These are phyloP conservation scores for Fusarium napiforme DNA, from an alignment of 2,329 filamentous ascomycete genomes.

Conservation along the genomic window DNA sequence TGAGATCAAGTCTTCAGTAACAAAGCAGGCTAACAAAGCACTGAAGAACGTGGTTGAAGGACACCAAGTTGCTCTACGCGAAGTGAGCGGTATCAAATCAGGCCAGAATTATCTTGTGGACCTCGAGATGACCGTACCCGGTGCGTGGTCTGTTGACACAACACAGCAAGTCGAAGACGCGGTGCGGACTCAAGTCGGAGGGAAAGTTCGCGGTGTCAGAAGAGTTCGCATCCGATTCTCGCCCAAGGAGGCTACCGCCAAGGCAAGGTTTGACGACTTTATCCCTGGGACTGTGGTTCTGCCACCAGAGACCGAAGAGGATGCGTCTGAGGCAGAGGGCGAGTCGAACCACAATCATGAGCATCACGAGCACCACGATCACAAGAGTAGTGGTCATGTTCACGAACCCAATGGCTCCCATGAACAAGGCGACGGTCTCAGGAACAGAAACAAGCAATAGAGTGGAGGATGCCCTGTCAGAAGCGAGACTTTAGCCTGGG, in stretches of 20 bases:
- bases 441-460: conserved; percentile 48
- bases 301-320: conserved; percentile 68
- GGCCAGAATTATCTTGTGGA: conserved; percentile 97
- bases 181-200: conserved; percentile 77
- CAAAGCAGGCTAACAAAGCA: conserved; percentile 70
- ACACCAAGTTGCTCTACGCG: conserved; percentile 74
- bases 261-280: conserved; percentile 80
- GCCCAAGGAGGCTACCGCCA: conserved; percentile 67
- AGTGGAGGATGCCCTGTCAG: conserved; percentile 7
- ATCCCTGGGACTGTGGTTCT: conserved; percentile 73
- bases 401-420: conserved; percentile 28
- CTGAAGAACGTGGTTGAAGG: conserved; percentile 65
- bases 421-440: conserved; percentile 37
- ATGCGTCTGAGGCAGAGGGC: conserved; percentile 42
- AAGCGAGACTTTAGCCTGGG: conserved; percentile 6
- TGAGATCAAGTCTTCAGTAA: conserved; percentile 80
- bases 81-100: conserved; percentile 90
- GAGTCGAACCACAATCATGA: conserved; percentile 48
- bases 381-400: conserved; percentile 44
- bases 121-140: conserved; percentile 84
- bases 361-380: conserved; percentile 51
- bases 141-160: conserved; percentile 78
- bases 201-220: conserved; percentile 84
- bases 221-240: conserved; percentile 87
- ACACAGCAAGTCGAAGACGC: conserved; percentile 76